Conservation (phyloP, 2,329 filamentous ascomycete species). For the Clarireedia sp. region DNA sequence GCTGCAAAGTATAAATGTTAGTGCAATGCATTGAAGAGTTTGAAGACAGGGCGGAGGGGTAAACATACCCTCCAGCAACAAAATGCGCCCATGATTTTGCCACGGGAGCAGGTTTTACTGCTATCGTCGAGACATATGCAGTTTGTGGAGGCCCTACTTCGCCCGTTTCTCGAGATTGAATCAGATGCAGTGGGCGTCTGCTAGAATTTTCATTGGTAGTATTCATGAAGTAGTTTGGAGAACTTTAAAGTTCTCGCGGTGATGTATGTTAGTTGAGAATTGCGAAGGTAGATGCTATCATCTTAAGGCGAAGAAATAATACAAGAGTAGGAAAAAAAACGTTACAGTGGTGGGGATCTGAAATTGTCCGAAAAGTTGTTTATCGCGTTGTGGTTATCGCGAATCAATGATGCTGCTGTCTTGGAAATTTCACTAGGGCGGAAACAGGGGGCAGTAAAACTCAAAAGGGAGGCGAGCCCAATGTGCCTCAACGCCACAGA, state of each 20-base stretch:
- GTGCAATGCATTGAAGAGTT: background rate
- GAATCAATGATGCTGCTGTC: background rate
- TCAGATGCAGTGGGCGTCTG: constrained; percentile 12
- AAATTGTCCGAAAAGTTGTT: background rate
- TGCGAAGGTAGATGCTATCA: background rate
- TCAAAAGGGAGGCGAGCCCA: background rate
- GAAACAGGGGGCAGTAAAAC: background rate
- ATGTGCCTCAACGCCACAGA: too few species aligned
- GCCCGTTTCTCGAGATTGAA: constrained; percentile 51
- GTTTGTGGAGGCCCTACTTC: constrained; percentile 41
- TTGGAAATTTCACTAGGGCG: background rate
- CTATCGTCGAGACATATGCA: constrained; percentile 33
- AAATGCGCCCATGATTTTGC: constrained; percentile 88
- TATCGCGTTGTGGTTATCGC: background rate
- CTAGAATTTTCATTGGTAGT: constrained; percentile 19
- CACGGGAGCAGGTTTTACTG: constrained; percentile 36
- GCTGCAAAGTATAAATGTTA: constrained; percentile 37
- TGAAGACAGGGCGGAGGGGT: background rate
- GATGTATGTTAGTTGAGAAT: background rate
- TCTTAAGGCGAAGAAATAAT: background rate
- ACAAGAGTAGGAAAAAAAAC: background rate
- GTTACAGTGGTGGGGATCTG: background rate
- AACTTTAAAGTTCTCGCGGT: constrained; percentile 1
- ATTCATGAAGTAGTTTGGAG: constrained; percentile 24
- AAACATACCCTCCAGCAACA: constrained; percentile 74